phyloP scores from a whole-genome alignment of 306 rosid species.

The Medicago ruthenica region DNA sequence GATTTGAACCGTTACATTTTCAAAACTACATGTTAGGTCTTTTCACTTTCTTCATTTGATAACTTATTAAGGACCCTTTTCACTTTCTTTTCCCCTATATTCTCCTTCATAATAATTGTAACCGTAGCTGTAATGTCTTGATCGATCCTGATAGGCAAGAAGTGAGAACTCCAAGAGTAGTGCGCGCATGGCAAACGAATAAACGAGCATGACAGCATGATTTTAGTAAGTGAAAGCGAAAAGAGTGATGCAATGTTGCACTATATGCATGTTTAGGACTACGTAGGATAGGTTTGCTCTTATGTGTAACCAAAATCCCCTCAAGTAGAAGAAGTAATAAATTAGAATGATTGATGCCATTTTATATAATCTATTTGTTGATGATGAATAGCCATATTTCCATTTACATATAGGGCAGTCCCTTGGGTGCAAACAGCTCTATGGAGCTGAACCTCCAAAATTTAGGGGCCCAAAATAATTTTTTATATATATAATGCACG shows the following conservation, averaged over 20 bases:
- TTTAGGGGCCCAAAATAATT: too few species aligned
- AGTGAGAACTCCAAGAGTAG: background rate
- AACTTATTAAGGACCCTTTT: background rate
- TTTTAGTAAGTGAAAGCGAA: background rate
- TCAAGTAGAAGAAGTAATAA: background rate
- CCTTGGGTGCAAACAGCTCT: too few species aligned
- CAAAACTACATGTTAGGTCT: too few species aligned
- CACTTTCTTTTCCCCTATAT: background rate
- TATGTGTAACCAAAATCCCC: background rate
- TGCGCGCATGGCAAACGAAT: constrained; percentile 11
- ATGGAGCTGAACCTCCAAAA: too few species aligned
- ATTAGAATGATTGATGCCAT: background rate
- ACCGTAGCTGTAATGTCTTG: background rate
- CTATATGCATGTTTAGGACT: constrained; percentile 1
- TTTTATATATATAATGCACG: too few species aligned
- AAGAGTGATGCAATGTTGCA: constrained; percentile 6
- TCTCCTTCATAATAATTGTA: background rate
- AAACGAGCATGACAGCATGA: background rate
- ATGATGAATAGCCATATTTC: background rate
- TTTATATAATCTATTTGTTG: background rate
- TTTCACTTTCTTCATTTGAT: background rate
- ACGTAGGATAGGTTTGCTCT: background rate
- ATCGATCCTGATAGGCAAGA: background rate
- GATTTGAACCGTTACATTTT: too few species aligned
- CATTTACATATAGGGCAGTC: background rate